These are phyloP conservation scores for Abrus pulchellus DNA, from an alignment of 306 rosid species.

Conservation along the genomic window DNA sequence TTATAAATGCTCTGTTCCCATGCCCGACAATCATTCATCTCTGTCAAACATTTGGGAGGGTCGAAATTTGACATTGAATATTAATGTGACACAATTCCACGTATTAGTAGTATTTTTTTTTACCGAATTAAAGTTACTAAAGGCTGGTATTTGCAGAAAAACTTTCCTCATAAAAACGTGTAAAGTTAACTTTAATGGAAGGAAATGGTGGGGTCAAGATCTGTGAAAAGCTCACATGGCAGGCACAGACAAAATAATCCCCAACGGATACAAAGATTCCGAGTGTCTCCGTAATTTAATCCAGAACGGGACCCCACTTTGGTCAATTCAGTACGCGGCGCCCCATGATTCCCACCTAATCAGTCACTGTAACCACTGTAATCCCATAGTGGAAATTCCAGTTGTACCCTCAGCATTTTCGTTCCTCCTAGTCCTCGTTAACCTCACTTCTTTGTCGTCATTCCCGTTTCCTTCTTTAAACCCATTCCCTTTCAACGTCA, in stretches of 20 bases:
- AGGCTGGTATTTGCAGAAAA: too few species aligned
- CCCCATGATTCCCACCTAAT: neutral
- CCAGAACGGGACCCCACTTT: constrained; percentile 19
- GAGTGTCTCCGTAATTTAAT: constrained; percentile 48
- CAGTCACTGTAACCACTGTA: neutral
- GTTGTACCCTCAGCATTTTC: constrained; percentile 34
- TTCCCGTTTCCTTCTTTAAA: constrained; percentile 30
- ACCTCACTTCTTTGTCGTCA: constrained; percentile 54
- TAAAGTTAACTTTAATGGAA: neutral
- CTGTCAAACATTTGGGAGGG: too few species aligned
- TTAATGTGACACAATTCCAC: too few species aligned
- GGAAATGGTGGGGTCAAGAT: constrained; percentile 37
- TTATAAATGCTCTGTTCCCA: too few species aligned
- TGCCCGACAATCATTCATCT: too few species aligned
- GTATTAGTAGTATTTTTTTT: too few species aligned
- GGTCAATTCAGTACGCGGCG: constrained; percentile 49
- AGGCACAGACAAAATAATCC: constrained; percentile 2
- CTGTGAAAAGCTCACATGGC: constrained; percentile 43
- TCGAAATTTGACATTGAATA: too few species aligned
- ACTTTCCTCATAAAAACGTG: neutral
- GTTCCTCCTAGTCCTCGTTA: constrained; percentile 30
- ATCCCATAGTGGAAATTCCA: constrained; percentile 40
- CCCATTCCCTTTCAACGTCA: constrained; percentile 43
- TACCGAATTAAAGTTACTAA: too few species aligned
- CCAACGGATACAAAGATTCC: constrained; percentile 25